Conservation (phyloP, 2,329 filamentous ascomycete species). For the Paracoccidioides brasiliensis region DNA sequence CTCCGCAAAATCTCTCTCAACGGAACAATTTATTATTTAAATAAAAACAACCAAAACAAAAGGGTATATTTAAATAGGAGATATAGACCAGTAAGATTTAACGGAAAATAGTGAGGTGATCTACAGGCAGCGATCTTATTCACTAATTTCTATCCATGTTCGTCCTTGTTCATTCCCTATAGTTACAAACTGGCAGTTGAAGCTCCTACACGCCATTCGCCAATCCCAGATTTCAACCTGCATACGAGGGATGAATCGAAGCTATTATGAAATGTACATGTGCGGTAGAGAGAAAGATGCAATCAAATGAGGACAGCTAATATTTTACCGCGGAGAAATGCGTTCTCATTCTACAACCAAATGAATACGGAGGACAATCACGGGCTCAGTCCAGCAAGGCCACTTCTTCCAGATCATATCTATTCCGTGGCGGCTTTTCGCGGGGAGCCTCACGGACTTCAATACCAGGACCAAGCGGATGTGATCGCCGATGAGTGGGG, state of each 20-base stretch:
- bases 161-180: no score
- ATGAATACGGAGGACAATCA: not conserved
- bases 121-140: not conserved
- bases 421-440: conserved; percentile 38
- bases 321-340: not conserved
- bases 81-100: no score
- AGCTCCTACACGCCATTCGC: conserved; percentile 4
- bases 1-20: not conserved
- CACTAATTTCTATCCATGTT: not conserved
- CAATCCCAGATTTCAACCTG: not conserved
- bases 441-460: conserved; percentile 59
- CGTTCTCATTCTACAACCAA: not conserved
- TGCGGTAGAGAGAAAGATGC: not conserved
- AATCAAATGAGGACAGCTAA: not conserved
- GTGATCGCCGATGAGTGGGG: conserved; percentile 46
- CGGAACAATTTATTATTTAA: not conserved
- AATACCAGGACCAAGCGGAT: conserved; percentile 66
- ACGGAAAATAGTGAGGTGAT: not conserved
- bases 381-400: conserved; percentile 50
- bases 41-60: no score
- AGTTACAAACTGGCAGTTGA: not conserved
- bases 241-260: not conserved
- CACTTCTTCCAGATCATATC: conserved; percentile 49
- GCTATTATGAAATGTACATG: not conserved
- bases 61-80: no score